A percentile compares a stretch with the other conserved stretches of the same genome.
Evolutionary conservation across 768 basidiomycete species (phyloP).

Genomic region (Naganishia onofrii): DNA sequence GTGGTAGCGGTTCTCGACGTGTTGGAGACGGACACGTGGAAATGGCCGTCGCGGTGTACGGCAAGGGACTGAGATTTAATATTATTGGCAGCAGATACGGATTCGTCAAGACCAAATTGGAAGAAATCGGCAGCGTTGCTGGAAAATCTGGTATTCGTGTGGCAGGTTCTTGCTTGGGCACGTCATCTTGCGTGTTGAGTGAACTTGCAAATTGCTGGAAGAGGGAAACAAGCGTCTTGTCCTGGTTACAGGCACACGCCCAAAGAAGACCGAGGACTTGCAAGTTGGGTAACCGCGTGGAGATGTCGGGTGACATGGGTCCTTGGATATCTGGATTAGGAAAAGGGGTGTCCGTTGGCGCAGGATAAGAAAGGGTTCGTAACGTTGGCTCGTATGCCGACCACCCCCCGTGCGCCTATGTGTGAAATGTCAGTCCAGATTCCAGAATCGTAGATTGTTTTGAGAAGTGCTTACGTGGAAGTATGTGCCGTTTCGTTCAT

Average conservation of each 20-base stretch:
- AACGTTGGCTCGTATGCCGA: constrained; percentile 11
- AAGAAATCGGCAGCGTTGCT: constrained; percentile 23
- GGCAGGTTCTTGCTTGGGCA: background rate
- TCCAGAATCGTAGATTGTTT: background rate
- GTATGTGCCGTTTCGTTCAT: constrained; percentile 12
- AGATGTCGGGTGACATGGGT: constrained; percentile 15
- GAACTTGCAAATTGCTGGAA: constrained; percentile 26
- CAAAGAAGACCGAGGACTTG: constrained; percentile 41
- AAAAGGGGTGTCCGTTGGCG: too few species aligned
- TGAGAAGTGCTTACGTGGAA: constrained; percentile 25
- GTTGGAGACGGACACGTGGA: constrained; percentile 33
- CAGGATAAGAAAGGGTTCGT: background rate
- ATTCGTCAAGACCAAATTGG: constrained; percentile 29
- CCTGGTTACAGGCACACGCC: constrained; percentile 43
- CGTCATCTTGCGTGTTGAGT: background rate
- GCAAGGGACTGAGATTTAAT: constrained; percentile 36
- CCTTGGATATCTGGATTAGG: background rate
- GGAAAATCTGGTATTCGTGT: constrained; percentile 21
- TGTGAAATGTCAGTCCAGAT: background rate
- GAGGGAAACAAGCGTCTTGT: constrained; percentile 41
- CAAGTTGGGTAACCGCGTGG: background rate
- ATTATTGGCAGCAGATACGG: constrained; percentile 32
- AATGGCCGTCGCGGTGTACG: constrained; percentile 30
- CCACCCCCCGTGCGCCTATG: background rate
- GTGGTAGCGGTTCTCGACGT: background rate